phyloP scores from a whole-genome alignment of 2,329 filamentous ascomycete species.

The Trichoderma arundinaceum region DNA sequence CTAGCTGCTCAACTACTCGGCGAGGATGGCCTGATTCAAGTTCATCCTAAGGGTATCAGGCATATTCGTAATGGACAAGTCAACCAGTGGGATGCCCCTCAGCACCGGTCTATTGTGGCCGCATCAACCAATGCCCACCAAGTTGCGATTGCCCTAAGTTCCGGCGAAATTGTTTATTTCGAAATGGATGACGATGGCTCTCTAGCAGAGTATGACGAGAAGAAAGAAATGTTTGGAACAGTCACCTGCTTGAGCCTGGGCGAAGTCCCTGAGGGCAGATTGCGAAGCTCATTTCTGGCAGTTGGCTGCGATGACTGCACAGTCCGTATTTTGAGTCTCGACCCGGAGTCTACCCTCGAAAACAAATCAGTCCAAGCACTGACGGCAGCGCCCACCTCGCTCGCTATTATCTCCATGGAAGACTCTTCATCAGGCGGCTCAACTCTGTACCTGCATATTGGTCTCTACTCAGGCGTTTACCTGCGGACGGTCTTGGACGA shows the following conservation, averaged over 20 bases:
- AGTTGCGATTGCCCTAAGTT: conserved; percentile 91
- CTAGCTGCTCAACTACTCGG: conserved; percentile 93
- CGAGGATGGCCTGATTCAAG: conserved; percentile 89
- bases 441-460: conserved; percentile 93
- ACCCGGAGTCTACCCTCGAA: conserved; percentile 87
- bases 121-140: conserved; percentile 93
- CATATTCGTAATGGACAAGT: conserved; percentile 81
- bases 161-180: conserved; percentile 96
- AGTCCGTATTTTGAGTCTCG: conserved; percentile 87
- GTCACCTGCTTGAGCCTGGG: conserved; percentile 95
- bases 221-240: conserved; percentile 92
- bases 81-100: conserved; percentile 92
- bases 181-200: conserved; percentile 94
- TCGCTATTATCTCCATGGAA: conserved; percentile 93
- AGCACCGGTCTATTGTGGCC: conserved; percentile 93
- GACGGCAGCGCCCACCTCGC: conserved; percentile 84
- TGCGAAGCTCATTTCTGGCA: conserved; percentile 89
- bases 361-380: conserved; percentile 94
- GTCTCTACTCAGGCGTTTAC: conserved; percentile 93
- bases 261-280: conserved; percentile 85
- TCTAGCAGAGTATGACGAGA: conserved; percentile 91
- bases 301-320: conserved; percentile 97
- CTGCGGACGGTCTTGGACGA: conserved; percentile 94
- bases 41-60: conserved; percentile 94
- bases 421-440: conserved; percentile 89